Evolutionary conservation across 2,329 filamentous ascomycete genomes (phyloP).

Genomic region (Clarireedia hainanense): DNA sequence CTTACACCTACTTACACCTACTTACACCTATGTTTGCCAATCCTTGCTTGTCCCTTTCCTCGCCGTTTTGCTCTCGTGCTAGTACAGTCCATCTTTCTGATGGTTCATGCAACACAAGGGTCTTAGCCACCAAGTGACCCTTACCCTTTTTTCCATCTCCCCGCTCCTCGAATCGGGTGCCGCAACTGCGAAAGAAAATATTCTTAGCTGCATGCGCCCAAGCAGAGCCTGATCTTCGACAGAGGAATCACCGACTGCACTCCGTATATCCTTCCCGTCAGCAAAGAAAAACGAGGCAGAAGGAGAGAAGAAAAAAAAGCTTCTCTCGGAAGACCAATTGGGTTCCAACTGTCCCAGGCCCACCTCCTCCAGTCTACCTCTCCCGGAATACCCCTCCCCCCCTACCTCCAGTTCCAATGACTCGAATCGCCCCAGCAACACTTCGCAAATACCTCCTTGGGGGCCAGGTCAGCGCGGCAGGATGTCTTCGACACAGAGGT

Average conservation of each 20-base stretch:
- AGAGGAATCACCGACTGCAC: not conserved
- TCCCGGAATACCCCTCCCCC: not conserved
- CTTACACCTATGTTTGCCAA: not conserved
- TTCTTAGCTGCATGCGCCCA: slow-evolving; percentile 11
- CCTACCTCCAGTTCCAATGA: slow-evolving; percentile 20
- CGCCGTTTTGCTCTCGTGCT: no score
- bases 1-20: not conserved
- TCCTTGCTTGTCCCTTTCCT: no score
- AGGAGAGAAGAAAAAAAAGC: not conserved
- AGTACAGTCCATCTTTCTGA: not conserved
- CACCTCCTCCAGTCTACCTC: not conserved
- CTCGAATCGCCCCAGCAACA: slow-evolving; percentile 19
- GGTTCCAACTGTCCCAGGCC: not conserved
- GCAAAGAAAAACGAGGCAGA: not conserved
- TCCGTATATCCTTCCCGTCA: not conserved
- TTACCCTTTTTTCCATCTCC: not conserved
- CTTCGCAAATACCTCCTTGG: slow-evolving; percentile 27
- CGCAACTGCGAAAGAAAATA: not conserved
- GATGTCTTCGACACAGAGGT: slow-evolving; percentile 22
- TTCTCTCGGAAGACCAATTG: not conserved
- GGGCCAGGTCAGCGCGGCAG: slow-evolving; percentile 20
- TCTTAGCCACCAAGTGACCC: slow-evolving; percentile 7
- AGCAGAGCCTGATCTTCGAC: not conserved
- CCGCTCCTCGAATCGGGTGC: slow-evolving; percentile 16
- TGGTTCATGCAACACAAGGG: not conserved